Evolutionary conservation across 2,329 filamentous ascomycete genomes (phyloP), one percentile per base, ranked within the genome.

Genomic region (Cercospora sp.): DNA sequence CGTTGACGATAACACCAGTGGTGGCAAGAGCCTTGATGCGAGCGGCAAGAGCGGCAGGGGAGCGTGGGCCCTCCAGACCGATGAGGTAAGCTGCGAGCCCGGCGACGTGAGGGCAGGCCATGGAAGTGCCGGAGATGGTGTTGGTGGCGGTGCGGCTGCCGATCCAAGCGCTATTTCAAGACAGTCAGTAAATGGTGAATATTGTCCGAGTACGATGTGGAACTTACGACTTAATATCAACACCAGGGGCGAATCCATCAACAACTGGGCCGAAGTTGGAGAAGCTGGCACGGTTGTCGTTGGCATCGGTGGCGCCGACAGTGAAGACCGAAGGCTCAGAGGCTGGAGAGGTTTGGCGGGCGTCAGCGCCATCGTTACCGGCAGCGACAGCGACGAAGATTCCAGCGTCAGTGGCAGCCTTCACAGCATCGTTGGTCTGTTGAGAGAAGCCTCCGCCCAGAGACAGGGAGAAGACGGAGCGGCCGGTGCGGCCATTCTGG

Each of bases 401-500:
- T 64, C 81, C 81, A 51, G 76, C 76, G 34, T 68, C 59, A 34
- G 66, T 61, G 66, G 80, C 77, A 32, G 77, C 79, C 43, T 74
- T 76, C 34, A 77, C 79, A 45, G 80, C 80, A 40, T 75, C 72
- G 73, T 81, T 81, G 64, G 80, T 70, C 21, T 68, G 77, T 16
- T 77, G 73, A 51, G 77, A 77, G 53, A 76, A 79, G 34, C 75
- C 74, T n/a, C 80, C 80, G 65, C 81, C 80, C 12, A 83, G 76
- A 43, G 79, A 81, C 75, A 81, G 71, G 70, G 80, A 81, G 40
- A 75, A 78, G 59, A 73, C 71, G 45, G 71, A 62, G 55, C 70
- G 71, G 16, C 65, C 68, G 4, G 97, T 97, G 80, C 90, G 91
- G 89, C 97, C 90, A 78, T 83, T 92, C 32, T 58, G 18, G 85